Base-by-base conservation (phyloP, 176 grass and related monocot genomes). In the Oryza officinalis region DNA sequence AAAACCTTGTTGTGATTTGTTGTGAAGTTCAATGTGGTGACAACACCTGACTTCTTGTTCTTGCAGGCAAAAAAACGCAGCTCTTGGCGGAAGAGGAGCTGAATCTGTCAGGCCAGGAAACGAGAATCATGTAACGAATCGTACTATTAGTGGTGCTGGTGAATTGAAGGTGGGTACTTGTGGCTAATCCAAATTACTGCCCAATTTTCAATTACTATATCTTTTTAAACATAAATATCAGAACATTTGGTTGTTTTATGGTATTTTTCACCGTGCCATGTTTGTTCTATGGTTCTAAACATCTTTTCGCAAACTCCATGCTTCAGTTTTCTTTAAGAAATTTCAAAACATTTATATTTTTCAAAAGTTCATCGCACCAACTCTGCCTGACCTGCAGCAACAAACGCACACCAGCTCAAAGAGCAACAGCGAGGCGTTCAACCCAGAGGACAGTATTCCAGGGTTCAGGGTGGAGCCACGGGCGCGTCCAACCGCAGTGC, bases 71-170 rank as follows among this genome's bases (percentile, higher is more conserved):
- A 86, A 46, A 86, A 91, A 86, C 4, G 64, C 85, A 12, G 75
- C 74, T 66, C 65, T 82, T 60, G 85, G 71, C 40, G 83, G 90
- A 52, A 79, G 5, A 83, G 86, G 86, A 89, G 69, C 86, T 74
- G 92, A 89, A 89, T 92, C 81, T 74, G 63, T 89, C 78, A 86
- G 35, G 33, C 88, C 90, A 45, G 92, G 81, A 79, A 91, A 84
- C 71, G 81, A 87, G 79, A 89, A 74, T 33, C 86, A 63, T 46
- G 89, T 81, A 88, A 82, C 65, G 57, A 77, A 63, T 69, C 73
- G 33, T 10, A 68, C n/a, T 77, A n/a, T 86, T 33, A 71, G 88
- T 82, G 78, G 72, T 41, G 45, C 65, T 86, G 69, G 67, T 71
- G 86, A 94, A 70, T 37, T 70, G 38, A 86, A 94, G 88, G 95